Base-by-base conservation (phyloP, 75 land plant species). In the Picea glauca region DNA sequence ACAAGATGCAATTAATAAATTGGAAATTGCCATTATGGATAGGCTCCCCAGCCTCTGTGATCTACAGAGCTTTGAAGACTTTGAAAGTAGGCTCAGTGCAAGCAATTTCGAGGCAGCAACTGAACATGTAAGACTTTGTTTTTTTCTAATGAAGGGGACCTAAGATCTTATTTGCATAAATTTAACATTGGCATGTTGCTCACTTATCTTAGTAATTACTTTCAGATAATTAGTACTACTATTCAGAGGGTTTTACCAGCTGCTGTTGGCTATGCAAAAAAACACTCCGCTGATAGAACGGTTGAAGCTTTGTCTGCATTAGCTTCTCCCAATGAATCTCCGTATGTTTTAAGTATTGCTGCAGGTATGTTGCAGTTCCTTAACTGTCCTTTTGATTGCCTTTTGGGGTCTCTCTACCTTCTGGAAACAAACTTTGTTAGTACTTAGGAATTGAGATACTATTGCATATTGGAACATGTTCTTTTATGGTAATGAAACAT, bases 341-440 rank as follows among this genome's bases (percentile, higher is more conserved):
- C 87, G 2, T 78, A 78, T 59, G 85, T 82, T 21, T 80, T 85
- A 12, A 70, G 84, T 70, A 77, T 85, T 13, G 87, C 84, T 76
- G 84, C 84, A 21, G 80, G 87, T 85, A 58, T 62, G 81, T 75
- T 23, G 3, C 50, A 80, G 43, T 75, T 46, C n/a, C 68, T 78
- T 31, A 43, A 75, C 70, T 54, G 31, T 65, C 30, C 15, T 78
- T 67, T 13, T 33, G n/a, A 50, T 75, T 26, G 18, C 1, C 35
- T 5, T 68, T 40, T 40, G n/a, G n/a, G 11, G 33, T 20, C 23
- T 46, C n/a, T 20, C 23, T 38, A 18, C 12, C 40, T 40, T 43
- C 3, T 40, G 0, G n/a, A 68, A 68, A 35, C 46, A 11, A 38
- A 40, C 23, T 40, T 40, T 38, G 23, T 20, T 78, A 78, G 11